Percentiles rank a stretch among this genome's conserved stretches.
These are phyloP conservation scores for Geosmithia flava DNA, from an alignment of 2,329 filamentous ascomycete genomes.

Conservation along the genomic window DNA sequence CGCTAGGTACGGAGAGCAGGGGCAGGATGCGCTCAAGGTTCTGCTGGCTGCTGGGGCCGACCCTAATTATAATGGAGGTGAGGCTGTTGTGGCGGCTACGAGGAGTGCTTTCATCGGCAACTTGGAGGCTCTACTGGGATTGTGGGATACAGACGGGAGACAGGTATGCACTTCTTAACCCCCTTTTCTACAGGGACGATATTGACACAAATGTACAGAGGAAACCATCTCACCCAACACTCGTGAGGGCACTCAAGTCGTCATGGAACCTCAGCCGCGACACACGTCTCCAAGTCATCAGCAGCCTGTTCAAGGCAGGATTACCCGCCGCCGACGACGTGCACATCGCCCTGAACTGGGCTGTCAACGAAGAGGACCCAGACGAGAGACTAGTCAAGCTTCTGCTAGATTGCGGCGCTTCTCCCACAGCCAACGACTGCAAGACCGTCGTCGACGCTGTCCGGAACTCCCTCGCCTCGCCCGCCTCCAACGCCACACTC, in stretches of 20 bases:
- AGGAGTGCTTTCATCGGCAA: conserved; percentile 36
- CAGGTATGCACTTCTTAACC: conserved; percentile 22
- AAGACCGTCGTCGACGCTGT: conserved; percentile 38
- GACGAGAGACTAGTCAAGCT: conserved; percentile 33
- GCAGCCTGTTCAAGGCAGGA: conserved; percentile 38
- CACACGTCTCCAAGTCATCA: conserved; percentile 32
- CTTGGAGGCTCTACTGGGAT: conserved; percentile 37
- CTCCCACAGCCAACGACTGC: conserved; percentile 36
- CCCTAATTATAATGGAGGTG: conserved; percentile 40
- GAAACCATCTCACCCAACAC: conserved; percentile 31
- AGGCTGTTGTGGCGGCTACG: conserved; percentile 41
- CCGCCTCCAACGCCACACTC: conserved; percentile 13
- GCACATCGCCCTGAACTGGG: conserved; percentile 35
- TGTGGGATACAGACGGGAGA: conserved; percentile 24
- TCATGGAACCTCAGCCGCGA: conserved; percentile 37
- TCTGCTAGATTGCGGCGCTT: conserved; percentile 37
- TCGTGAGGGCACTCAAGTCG: conserved; percentile 38
- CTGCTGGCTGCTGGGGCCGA: conserved; percentile 40
- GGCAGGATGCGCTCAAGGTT: conserved; percentile 33
- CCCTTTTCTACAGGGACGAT: conserved; percentile 1
- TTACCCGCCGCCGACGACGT: conserved; percentile 34
- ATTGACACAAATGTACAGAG: conserved; percentile 18
- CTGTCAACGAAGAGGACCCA: conserved; percentile 38
- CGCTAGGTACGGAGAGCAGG: conserved; percentile 35
- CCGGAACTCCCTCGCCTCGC: conserved; percentile 20